Base-by-base conservation (phyloP, 2,329 filamentous ascomycete genomes). In the Fusarium haematococcum region DNA sequence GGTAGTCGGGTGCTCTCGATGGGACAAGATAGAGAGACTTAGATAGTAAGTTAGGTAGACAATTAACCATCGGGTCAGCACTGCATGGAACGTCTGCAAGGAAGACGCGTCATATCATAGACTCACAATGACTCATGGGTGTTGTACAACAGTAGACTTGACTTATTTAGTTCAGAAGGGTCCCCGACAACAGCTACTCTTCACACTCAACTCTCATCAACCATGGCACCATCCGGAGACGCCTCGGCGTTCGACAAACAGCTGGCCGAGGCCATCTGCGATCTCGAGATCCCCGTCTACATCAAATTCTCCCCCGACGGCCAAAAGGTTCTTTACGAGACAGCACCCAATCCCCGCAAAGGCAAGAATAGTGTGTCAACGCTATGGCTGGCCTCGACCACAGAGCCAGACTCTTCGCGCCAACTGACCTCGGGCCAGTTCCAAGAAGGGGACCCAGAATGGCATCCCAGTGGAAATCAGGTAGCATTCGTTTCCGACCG, bases 351-450 rank as follows among this genome's bases (percentile, higher is more conserved):
- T 1, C 25, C 45, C 5, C 62, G 62, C 11, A 71, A 74, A 18
- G 70, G 62, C 27, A 75, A 71, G 27, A 60, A 68, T 4, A 9
- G 13, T 6, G 4, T 70, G 4, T 75, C 73, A 11, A 75, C 67
- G 4, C 27, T 75, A n/a, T 75, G 73, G 73, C 59, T 75, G 18
- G 73, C 73, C 2, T 75, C 72, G 13, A 67, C 62, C 7, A 5
- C 39, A 5, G 37, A 75, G 33, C 10, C 64, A 27, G 37, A 43
- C 33, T 73, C 73, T 0, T 73, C 62, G 0, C 62, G 73, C 0
- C 57, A 62, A n/a, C 18, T 75, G 3, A 75, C 73, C 0, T 67
- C 64, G 0, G 69, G 73, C 2, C 27, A 58, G 0, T 68, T 23
- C 11, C 25, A 61, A 5, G 73, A 75, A 11, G 62, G 32, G 4